Base-by-base conservation (phyloP, 768 basidiomycete species). In the Russula sp. region DNA sequence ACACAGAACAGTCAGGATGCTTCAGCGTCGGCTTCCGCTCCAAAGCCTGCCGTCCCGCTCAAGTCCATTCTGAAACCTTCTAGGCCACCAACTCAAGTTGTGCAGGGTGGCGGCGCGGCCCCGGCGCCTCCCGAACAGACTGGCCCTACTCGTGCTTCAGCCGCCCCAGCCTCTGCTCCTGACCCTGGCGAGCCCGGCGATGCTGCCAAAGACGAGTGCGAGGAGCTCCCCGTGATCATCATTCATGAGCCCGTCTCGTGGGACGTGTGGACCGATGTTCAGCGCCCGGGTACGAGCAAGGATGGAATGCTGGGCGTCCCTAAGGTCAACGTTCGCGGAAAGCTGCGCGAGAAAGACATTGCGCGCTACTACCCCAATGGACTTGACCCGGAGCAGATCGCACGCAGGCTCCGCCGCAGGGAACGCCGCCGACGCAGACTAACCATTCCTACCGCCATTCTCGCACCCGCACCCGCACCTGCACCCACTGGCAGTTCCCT, bases 351-450 rank as follows among this genome's bases (percentile, higher is more conserved):
- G 18, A 22, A 46, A 0, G 61, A 62, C 20, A 8, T 62, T 7
- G 49, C 43, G 7, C 43, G 56, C n/a, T 46, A 39, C 42, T 62
- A 39, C 38, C 61, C 61, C 9, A 46, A 34, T 36, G 49, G 58
- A 3, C 16, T 32, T 25, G 14, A 42, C 25, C 42, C 36, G 25
- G 49, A 61, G n/a, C 43, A n/a, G 49, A 4, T 25, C n/a, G 7
- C 13, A 43, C 49, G 11, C 3, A 39, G 49, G 11, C 48, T 46
- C 3, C 56, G 49, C 29, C 56, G 61, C 18, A 50, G 42, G 25
- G 43, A 38, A 29, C 14, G n/a, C n/a, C 34, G 60, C 10, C 39
- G n/a, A 43, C 16, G 18, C 11, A 25, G 34, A 29, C 6, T 48
- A 32, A 14, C 53, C 5, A 5, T 14, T 18, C 2, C 34, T 7